phyloP scores from a whole-genome alignment of 1,284 basidiomycete species.

The Cutaneotrichosporon daszewskae region DNA sequence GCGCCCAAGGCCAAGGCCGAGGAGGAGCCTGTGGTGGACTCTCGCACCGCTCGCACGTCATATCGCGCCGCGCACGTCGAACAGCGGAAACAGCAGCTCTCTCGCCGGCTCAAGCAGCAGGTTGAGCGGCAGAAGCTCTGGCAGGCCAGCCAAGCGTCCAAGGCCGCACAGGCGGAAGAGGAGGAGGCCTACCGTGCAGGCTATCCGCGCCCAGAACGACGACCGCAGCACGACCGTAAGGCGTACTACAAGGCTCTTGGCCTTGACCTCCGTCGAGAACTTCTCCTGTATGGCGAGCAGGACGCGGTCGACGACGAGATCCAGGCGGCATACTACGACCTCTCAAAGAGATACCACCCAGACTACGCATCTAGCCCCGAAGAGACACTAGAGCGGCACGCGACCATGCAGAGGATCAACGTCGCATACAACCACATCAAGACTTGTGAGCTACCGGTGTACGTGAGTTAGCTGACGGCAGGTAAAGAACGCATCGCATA shows the following conservation, averaged over 20 bases:
- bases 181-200: too few relatives aligned
- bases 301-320: constrained; percentile 7
- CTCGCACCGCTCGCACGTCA: too few relatives aligned
- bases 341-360: constrained; percentile 10
- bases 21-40: too few relatives aligned
- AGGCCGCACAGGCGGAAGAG: too few relatives aligned
- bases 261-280: constrained; percentile 4
- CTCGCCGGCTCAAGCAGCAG: too few relatives aligned
- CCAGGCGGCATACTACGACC: constrained; percentile 1
- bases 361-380: constrained; percentile 4
- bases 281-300: constrained; percentile 5
- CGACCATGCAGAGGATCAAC: constrained; percentile 9
- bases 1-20: neutral
- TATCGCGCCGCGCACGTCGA: too few relatives aligned
- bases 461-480: neutral
- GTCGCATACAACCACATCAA: constrained; percentile 11
- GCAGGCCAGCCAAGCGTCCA: too few relatives aligned
- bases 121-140: too few relatives aligned
- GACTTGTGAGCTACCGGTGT: constrained; percentile 5
- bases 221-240: neutral
- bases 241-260: constrained; percentile 12
- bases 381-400: neutral
- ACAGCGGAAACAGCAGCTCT: too few relatives aligned
- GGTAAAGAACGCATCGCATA: constrained; percentile 2
- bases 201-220: too few relatives aligned